Conservation (phyloP, 768 basidiomycete genomes). For the Suillus bovinus region DNA sequence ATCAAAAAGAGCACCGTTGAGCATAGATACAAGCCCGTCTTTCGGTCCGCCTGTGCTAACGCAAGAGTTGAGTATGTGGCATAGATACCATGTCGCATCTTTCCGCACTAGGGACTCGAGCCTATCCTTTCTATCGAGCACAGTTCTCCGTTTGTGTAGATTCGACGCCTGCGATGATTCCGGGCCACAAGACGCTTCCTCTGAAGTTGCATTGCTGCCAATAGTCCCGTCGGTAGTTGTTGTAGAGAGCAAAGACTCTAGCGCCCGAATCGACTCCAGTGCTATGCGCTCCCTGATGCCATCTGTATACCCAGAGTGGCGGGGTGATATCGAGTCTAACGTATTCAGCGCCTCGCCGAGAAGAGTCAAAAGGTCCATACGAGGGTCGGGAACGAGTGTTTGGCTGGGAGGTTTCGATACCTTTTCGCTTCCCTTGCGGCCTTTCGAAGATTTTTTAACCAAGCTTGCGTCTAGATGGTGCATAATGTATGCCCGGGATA, state of each 20-base stretch:
- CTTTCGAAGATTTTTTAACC: background rate
- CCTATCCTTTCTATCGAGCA: conserved; percentile 19
- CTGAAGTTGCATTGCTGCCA: background rate
- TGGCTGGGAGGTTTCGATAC: background rate
- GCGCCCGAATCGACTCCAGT: conserved; percentile 29
- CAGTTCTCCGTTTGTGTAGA: conserved; percentile 7
- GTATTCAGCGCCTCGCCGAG: conserved; percentile 22
- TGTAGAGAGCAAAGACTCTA: conserved; percentile 23
- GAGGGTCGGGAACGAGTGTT: conserved; percentile 16
- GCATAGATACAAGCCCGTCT: background rate
- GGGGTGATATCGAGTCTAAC: conserved; percentile 16
- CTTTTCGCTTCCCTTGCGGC: conserved; percentile 6
- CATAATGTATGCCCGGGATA: background rate
- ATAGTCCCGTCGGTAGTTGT: background rate
- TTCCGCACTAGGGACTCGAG: conserved; percentile 25
- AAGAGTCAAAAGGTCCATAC: conserved; percentile 25
- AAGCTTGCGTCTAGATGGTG: background rate
- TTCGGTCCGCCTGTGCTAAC: background rate
- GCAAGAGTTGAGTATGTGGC: conserved; percentile 26
- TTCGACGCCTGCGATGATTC: background rate
- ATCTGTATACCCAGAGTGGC: background rate
- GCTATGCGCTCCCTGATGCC: conserved; percentile 25
- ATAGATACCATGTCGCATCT: conserved; percentile 31
- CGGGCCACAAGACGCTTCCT: background rate
- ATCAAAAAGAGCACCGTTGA: conserved; percentile 21